Base-by-base conservation (phyloP, 1,284 basidiomycete genomes). In the Leccinum pachyderme region DNA sequence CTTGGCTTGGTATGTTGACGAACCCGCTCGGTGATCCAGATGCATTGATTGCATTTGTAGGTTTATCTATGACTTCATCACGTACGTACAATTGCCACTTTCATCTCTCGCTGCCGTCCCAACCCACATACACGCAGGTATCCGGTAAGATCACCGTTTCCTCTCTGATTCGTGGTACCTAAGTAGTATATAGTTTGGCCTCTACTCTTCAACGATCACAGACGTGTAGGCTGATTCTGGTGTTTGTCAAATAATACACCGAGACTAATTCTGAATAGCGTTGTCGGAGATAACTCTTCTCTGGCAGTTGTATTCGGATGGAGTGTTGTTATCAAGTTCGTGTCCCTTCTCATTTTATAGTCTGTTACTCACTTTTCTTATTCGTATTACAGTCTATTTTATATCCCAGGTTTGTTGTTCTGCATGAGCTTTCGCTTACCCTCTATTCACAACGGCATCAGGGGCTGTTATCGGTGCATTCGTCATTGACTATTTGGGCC, bases 31-130 rank as follows among this genome's bases (percentile, higher is more conserved):
- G 5, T 46, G 31, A 32, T 52, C 22, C 11, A 8, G n/a, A 27
- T 29, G 7, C 13, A n/a, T 18, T 46, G 7, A 65, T 45, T 31
- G 39, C 24, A 46, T 49, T 35, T 49, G 37, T 52, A 84, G 84
- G 86, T 95, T 93, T 73, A 75, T 94, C 52, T 95, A 94, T 68
- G 89, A 93, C 66, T 87, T 91, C 65, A 89, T 92, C 72, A 76
- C 77, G 78, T 89, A 73, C 60, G 81, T 79, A 15, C 48, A 11
- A 29, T 57, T n/a, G 27, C 56, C 24, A 2, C 1, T 11, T 60
- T 46, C 6, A 39, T 49, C 13, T 15, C 32, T 7, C 5, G 25
- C 4, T 11, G 12, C 31, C 4, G 43, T 47, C n/a, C 37, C 59
- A 25, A 63, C 46, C 28, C 28, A 43, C 47, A 27, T 48, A 24